These are phyloP conservation scores for Delphinella strobiligena DNA, from an alignment of 2,329 filamentous ascomycete species.

Conservation along the genomic window DNA sequence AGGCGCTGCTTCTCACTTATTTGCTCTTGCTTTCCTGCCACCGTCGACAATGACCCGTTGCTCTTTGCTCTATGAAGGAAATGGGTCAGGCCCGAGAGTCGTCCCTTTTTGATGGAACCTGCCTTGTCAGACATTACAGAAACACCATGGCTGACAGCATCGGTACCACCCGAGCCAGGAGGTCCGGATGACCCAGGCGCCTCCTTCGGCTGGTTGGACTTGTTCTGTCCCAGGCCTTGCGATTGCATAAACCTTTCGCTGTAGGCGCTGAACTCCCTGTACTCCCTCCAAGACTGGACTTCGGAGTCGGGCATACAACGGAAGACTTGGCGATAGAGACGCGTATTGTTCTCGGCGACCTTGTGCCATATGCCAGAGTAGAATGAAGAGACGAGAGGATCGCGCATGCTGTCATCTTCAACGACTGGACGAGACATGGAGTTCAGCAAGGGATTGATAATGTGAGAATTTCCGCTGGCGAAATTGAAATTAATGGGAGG, in stretches of 20 bases:
- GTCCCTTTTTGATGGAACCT: too few relatives aligned
- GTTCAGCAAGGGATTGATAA: conserved; percentile 38
- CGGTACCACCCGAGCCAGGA: conserved; percentile 27
- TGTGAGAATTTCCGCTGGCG: conserved; percentile 33
- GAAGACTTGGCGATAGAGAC: conserved; percentile 86
- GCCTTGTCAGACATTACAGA: conserved; percentile 2
- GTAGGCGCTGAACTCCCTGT: conserved; percentile 73
- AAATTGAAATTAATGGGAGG: conserved; percentile 49
- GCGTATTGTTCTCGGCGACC: conserved; percentile 88
- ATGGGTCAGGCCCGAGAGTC: background rate
- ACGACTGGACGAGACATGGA: conserved; percentile 66
- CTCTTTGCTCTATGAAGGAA: conserved; percentile 8
- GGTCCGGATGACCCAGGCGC: conserved; percentile 37
- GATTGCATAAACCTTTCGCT: conserved; percentile 61
- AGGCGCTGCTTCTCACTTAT: conserved; percentile 7
- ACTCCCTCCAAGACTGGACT: conserved; percentile 85
- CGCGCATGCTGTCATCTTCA: conserved; percentile 85
- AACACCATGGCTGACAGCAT: conserved; percentile 3
- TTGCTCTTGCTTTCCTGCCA: background rate
- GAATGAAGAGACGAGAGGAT: conserved; percentile 73
- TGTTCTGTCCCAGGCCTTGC: conserved; percentile 43
- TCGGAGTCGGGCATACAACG: conserved; percentile 95
- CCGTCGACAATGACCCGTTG: conserved; percentile 12
- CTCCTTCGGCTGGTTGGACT: conserved; percentile 31
- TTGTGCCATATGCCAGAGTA: conserved; percentile 79